Evolutionary conservation across 2,329 filamentous ascomycete species (phyloP), one percentile per base, ranked within the genome.

Genomic region (Aspergillus brasiliensis): DNA sequence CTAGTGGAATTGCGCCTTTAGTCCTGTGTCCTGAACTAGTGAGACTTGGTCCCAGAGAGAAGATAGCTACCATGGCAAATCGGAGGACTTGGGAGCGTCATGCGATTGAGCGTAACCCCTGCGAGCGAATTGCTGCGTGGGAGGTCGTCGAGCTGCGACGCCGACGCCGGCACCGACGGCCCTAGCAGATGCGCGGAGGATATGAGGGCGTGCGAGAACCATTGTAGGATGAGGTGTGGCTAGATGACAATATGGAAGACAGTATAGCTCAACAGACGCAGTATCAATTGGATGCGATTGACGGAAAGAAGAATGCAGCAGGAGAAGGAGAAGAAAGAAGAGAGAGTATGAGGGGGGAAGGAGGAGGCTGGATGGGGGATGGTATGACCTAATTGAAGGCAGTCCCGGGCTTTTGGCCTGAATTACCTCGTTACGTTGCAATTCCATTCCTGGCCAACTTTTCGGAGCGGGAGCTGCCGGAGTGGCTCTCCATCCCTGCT

Each of bases 21-120:
- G 15, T 19, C 11, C 10, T 13, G 25, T 31, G 40, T 19, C 8
- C 5, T 47, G 11, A 11, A 15, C 34, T 19, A 55, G 38, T 46
- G n/a, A 8, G 15, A 28, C 37, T 31, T 7, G 23, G 19, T 25
- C 8, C 21, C 40, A 34, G n/a, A 19, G 8, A 34, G 38, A 19
- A 21, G n/a, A 5, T 54, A 40, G 67, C 74, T 70, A 84, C 83
- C 83, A 85, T 58, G 82, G 77, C 27, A 82, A 55, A 67, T 85
- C 81, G 62, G 81, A 81, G 51, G 77, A 74, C 53, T 75, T 72
- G 58, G 78, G 66, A 27, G 66, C 57, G 40, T 70, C 73, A 60
- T 80, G 72, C 37, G 65, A 67, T 31, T 72, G 72, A 31, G 81
- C 78, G 70, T 84, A 83, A 44, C 76, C 75, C 64, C 82, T 76